phyloP scores from a whole-genome alignment of 148 eudicot genomes.

The Amaranthus palmeri region DNA sequence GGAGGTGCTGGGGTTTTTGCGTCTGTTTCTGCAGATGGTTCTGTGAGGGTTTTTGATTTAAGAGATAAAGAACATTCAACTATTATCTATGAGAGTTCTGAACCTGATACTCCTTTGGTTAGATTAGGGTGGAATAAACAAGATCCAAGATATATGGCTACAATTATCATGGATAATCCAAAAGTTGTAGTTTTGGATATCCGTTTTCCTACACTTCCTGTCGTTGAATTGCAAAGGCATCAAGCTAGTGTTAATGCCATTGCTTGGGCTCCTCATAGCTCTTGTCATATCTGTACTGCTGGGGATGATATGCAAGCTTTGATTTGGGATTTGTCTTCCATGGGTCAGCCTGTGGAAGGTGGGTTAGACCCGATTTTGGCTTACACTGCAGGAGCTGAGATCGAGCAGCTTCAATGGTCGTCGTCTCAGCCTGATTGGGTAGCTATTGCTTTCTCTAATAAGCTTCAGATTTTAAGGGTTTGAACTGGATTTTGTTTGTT shows the following conservation, averaged over 20 bases:
- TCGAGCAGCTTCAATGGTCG: slow-evolving; percentile 98
- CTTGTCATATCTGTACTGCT: slow-evolving; percentile 93
- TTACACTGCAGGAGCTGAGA: slow-evolving; percentile 93
- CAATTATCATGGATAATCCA: slow-evolving; percentile 87
- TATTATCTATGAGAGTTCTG: slow-evolving; percentile 37
- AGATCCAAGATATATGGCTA: slow-evolving; percentile 97
- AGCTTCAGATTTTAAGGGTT: slow-evolving; percentile 94
- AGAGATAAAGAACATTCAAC: slow-evolving; percentile 47
- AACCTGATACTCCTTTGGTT: slow-evolving; percentile 81
- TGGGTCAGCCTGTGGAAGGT: slow-evolving; percentile 95
- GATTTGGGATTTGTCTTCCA: slow-evolving; percentile 89
- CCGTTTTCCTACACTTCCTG: slow-evolving; percentile 79
- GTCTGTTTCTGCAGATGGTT: slow-evolving; percentile 92
- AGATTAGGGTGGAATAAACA: slow-evolving; percentile 94
- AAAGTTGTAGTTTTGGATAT: slow-evolving; percentile 91
- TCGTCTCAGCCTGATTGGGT: slow-evolving; percentile 98
- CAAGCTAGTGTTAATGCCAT: slow-evolving; percentile 85
- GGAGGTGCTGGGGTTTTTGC: slow-evolving; percentile 96
- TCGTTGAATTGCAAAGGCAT: slow-evolving; percentile 90
- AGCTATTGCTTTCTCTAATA: slow-evolving; percentile 85
- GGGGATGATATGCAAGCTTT: slow-evolving; percentile 97
- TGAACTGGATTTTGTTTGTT: slow-evolving; percentile 21
- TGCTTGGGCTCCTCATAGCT: slow-evolving; percentile 98
- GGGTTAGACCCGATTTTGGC: slow-evolving; percentile 96
- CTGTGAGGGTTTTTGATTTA: slow-evolving; percentile 86